Base-by-base conservation (phyloP, 1,139 yeast species). In the Taiozyma sp. region DNA sequence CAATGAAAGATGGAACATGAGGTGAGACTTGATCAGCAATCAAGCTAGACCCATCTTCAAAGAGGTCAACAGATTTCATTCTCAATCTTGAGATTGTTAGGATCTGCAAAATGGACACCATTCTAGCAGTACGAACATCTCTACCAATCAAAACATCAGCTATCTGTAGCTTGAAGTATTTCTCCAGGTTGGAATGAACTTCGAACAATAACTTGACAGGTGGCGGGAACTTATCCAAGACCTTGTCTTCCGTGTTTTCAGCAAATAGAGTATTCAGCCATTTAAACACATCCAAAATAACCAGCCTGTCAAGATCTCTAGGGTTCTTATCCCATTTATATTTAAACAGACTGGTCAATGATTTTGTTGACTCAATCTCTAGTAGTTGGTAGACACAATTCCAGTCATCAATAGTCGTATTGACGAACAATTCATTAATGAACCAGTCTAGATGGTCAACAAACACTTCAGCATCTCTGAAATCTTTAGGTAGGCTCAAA, bases 1-100 rank as follows among this genome's bases (percentile, higher is more conserved):
- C 98, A 52, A 93, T 75, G 64, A 92, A 86, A 3, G 96, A 86
- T 1, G 98, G 97, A 28, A 92, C 82, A 54, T 78, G 79, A 12
- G 84, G 78, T 1, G 81, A 73, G 4, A 74, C 62, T 8, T 67
- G 67, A 4, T 52, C 56, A 19, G 58, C 53, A 19, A 38, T 19
- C 6, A 58, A 61, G 27, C 53, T 48, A 8, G 67, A 67, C 0
- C 57, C 59, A 27, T 63, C 62, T 16, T 66, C 70, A 19, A 85
- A 84, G 50, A 84, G 74, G 54, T 81, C 84, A 39, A 78, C 65
- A 22, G 78, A 78, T 46, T 77, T 73, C 93, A 90, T 91, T 62
- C 89, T 83, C 59, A 84, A 69, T 54, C 87, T 78, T 43, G 84
- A 73, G 36, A 87, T 78, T 47, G 87, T 86, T 38, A 89, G 70